Evolutionary conservation across 2,329 filamentous ascomycete genomes (phyloP), one percentile per base, ranked within the genome.

Genomic region (Torrubiella hemipterigena): DNA sequence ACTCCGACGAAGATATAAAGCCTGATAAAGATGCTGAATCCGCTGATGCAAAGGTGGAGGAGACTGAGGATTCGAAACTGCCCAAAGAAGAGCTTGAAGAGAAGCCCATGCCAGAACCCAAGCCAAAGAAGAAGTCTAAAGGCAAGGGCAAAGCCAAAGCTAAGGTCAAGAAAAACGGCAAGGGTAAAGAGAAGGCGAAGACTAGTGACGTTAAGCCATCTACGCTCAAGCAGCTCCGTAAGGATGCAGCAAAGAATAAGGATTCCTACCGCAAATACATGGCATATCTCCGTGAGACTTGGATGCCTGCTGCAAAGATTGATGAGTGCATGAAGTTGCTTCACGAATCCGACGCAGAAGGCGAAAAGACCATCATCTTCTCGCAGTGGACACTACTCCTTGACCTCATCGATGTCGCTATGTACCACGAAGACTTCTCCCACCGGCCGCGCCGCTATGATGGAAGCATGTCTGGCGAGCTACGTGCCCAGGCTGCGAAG

Each of bases 271-370:
- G 63, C 38, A 72, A 69, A 41, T 94, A 91, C 52, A 67, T 86
- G 44, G 61, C 59, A 20, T 79, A 76, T 31, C 62, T 91, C 6
- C 65, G 67, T 16, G 73, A 78, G 48, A 67, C 73, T 17, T 94
- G 76, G 70, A 57, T 79, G 35, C 76, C 76, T 36, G 85, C 81
- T 47, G 84, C 80, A 44, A 94, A 95, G 56, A 83, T 89, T 5
- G 76, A 85, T 37, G 78, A 81, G 7, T 65, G 93, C 12, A 63
- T 91, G 42, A 70, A 74, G 31, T 81, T 94, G 33, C 58, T 94
- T 5, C 68, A 69, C 22, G 74, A 79, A 1, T 77, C 78, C 8
- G 60, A 63, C 30, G 72, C 79, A 30, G 56, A 65, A 6, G 55
- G 65, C 11, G 78, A 74, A 33, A 85, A 86, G 52, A 74, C 79